phyloP scores from a whole-genome alignment of 257 asterid species.

The Euphrasia confusa region DNA sequence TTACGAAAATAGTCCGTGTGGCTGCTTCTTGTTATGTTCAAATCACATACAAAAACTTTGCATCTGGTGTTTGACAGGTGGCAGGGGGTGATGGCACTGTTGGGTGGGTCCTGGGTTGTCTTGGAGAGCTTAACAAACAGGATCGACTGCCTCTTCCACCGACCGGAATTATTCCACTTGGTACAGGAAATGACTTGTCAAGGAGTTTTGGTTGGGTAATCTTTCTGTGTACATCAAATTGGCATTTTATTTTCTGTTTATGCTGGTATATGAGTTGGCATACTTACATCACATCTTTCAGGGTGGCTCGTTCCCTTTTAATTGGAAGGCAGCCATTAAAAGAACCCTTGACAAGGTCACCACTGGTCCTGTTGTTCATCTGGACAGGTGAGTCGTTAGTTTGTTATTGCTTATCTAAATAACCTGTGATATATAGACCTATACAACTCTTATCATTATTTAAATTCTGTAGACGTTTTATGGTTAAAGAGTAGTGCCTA shows the following conservation, averaged over 20 bases:
- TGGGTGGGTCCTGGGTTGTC: conserved; percentile 97
- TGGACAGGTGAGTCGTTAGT: conserved; percentile 59
- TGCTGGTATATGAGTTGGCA: conserved; percentile 24
- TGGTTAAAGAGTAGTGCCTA: conserved; percentile 8
- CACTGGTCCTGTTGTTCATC: conserved; percentile 42
- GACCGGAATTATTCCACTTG: conserved; percentile 86
- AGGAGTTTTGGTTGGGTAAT: conserved; percentile 99
- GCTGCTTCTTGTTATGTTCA: conserved; percentile 15
- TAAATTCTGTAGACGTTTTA: conserved; percentile 2
- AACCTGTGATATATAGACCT: conserved; percentile 6
- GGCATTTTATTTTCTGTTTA: conserved; percentile 18
- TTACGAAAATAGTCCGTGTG: background rate
- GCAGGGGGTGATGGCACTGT: conserved; percentile 99
- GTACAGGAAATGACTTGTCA: conserved; percentile 95
- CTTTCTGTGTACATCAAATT: conserved; percentile 26
- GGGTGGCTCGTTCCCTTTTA: conserved; percentile 99
- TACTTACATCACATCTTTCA: conserved; percentile 28
- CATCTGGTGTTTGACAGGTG: conserved; percentile 49
- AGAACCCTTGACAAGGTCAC: conserved; percentile 68
- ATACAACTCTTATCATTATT: background rate
- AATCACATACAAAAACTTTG: conserved; percentile 17
- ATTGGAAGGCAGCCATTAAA: conserved; percentile 87
- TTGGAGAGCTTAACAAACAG: conserved; percentile 71
- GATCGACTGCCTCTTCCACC: conserved; percentile 83
- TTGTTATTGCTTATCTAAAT: conserved; percentile 20